These are phyloP conservation scores for Quercus engelmannii DNA, from an alignment of 306 rosid species.

Conservation along the genomic window DNA sequence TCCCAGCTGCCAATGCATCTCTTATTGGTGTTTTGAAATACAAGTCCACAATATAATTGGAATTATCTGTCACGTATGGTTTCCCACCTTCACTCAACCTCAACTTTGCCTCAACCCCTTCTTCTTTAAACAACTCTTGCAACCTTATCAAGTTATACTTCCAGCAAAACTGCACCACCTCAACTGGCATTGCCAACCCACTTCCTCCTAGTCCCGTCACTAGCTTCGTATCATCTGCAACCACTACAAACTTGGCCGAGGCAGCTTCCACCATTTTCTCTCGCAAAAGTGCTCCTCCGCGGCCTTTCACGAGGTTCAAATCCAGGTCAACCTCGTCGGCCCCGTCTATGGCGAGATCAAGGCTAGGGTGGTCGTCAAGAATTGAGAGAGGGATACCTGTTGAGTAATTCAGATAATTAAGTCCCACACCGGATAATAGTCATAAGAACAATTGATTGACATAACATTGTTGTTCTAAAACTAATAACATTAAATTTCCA, in stretches of 20 bases:
- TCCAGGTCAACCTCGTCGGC: slow-evolving; percentile 84
- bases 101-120: slow-evolving; percentile 67
- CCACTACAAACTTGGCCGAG: slow-evolving; percentile 66
- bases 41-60: slow-evolving; percentile 75
- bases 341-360: slow-evolving; percentile 83
- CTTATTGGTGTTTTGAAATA: slow-evolving; percentile 66
- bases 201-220: slow-evolving; percentile 71
- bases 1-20: slow-evolving; percentile 58
- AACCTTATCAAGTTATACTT: slow-evolving; percentile 61
- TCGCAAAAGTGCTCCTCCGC: slow-evolving; percentile 71
- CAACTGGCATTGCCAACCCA: slow-evolving; percentile 85
- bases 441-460: too few species aligned
- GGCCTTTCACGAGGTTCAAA: slow-evolving; percentile 74
- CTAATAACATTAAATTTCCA: too few species aligned
- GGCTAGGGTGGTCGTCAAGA: slow-evolving; percentile 64
- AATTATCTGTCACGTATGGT: slow-evolving; percentile 75
- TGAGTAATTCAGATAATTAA: too few species aligned
- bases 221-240: slow-evolving; percentile 67
- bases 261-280: slow-evolving; percentile 94
- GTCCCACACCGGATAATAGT: too few species aligned
- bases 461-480: too few species aligned
- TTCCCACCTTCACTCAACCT: slow-evolving; percentile 51
- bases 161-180: slow-evolving; percentile 91
- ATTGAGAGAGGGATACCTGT: slow-evolving; percentile 61
- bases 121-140: slow-evolving; percentile 57